Conservation (phyloP, 2,329 filamentous ascomycete genomes). For the Boeremia exigua region DNA sequence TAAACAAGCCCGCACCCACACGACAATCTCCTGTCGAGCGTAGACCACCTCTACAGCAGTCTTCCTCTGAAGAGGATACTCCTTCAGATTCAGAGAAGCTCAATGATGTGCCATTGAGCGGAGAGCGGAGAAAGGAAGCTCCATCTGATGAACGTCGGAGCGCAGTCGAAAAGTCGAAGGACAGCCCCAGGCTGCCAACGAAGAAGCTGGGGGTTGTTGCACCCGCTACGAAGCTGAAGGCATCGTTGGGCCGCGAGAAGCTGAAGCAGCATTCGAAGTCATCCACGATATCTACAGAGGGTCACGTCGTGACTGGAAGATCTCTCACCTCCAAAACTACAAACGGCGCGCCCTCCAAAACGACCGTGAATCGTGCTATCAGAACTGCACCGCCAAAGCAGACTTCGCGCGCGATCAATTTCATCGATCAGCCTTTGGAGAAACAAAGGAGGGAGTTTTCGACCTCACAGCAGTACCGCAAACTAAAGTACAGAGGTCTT, state of each 20-base stretch:
- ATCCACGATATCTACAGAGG: background rate
- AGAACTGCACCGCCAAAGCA: constrained; percentile 8
- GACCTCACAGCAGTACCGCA: constrained; percentile 25
- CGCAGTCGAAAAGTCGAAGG: background rate
- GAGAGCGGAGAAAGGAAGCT: background rate
- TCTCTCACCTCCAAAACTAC: background rate
- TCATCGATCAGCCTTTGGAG: constrained; percentile 33
- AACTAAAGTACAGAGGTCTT: constrained; percentile 19
- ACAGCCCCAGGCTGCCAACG: background rate
- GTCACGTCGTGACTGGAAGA: background rate
- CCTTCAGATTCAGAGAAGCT: background rate
- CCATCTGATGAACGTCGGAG: background rate
- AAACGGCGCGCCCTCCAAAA: background rate
- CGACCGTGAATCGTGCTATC: background rate
- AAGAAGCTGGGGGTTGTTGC: background rate
- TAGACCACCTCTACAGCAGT: constrained; percentile 24
- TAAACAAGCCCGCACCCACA: background rate
- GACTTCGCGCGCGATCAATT: constrained; percentile 24
- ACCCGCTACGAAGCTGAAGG: too few relatives aligned
- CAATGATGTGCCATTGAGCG: constrained; percentile 15
- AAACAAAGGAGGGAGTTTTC: constrained; percentile 19
- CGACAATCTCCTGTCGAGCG: constrained; percentile 9
- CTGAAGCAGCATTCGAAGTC: background rate
- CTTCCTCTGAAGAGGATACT: constrained; percentile 23
- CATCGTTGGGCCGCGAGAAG: background rate